phyloP scores from a whole-genome alignment of 345 rosid species.

The Eucalyptus pumila region DNA sequence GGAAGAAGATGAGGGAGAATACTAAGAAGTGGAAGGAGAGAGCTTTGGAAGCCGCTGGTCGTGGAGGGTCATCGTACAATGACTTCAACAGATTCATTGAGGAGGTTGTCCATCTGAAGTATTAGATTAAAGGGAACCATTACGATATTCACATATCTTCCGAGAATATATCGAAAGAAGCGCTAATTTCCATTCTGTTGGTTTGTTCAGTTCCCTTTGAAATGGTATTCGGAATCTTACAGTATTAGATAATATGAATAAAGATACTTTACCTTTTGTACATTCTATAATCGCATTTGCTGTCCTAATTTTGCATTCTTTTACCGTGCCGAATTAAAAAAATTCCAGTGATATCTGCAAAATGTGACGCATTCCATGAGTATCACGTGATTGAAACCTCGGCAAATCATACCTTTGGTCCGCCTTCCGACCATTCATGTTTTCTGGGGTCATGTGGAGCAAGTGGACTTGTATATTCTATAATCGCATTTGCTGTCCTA shows the following conservation, averaged over 20 bases:
- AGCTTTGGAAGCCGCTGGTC: conserved; percentile 2
- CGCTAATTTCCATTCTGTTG: not conserved
- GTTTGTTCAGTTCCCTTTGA: not conserved
- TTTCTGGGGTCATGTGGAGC: no score
- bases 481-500: not conserved
- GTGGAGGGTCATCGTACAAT: conserved; percentile 3
- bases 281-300: not conserved
- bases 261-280: not conserved
- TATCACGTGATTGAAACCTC: not conserved
- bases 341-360: not conserved
- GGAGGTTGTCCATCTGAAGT: not conserved
- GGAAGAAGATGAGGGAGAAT: conserved; percentile 3
- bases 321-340: not conserved
- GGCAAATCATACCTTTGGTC: conserved; percentile 3
- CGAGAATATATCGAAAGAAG: not conserved
- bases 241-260: not conserved
- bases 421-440: conserved; percentile 7
- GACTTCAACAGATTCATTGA: conserved; percentile 1
- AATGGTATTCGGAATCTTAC: not conserved
- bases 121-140: not conserved
- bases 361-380: not conserved
- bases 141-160: not conserved
- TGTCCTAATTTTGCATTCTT: not conserved
- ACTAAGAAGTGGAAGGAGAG: conserved; percentile 12
- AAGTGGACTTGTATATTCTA: not conserved